Conservation (phyloP, 2,329 filamentous ascomycete species). For the Arthrobotrys pseudoclavata region DNA sequence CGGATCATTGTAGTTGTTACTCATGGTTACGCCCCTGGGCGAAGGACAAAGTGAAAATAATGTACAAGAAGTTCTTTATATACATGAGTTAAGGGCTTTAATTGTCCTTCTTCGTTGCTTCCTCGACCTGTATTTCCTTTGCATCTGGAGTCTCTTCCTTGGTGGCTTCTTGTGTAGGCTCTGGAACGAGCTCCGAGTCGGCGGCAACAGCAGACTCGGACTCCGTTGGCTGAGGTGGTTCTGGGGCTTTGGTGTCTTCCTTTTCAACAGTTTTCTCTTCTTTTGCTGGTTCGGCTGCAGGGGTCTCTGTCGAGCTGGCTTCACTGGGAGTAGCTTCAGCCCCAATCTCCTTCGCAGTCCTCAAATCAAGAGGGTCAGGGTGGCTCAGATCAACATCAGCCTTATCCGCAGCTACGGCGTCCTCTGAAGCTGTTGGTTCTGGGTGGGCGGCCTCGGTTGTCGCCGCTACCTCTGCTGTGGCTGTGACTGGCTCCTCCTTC, state of each 20-base stretch:
- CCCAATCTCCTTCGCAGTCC: slow-evolving; percentile 9
- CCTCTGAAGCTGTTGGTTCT: slow-evolving; percentile 41
- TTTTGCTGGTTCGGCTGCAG: background rate
- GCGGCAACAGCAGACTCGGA: slow-evolving; percentile 50
- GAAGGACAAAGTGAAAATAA: slow-evolving; percentile 32
- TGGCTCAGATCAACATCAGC: slow-evolving; percentile 21
- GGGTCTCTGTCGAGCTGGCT: slow-evolving; percentile 5
- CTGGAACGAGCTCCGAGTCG: slow-evolving; percentile 45
- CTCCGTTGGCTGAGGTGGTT: slow-evolving; percentile 47
- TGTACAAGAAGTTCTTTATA: slow-evolving; percentile 45
- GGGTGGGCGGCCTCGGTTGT: slow-evolving; percentile 5
- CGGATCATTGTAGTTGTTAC: slow-evolving; percentile 10
- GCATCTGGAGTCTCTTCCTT: slow-evolving; percentile 36
- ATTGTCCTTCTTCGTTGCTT: slow-evolving; percentile 49
- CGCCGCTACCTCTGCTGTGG: background rate
- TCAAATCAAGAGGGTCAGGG: slow-evolving; percentile 28
- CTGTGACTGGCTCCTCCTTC: background rate
- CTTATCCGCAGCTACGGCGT: slow-evolving; percentile 43
- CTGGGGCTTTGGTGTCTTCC: background rate
- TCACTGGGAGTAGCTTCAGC: slow-evolving; percentile 7
- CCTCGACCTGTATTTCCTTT: slow-evolving; percentile 57
- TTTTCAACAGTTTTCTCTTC: slow-evolving; percentile 2
- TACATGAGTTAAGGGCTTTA: slow-evolving; percentile 31
- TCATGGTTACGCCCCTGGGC: slow-evolving; percentile 5
- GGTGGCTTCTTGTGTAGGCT: slow-evolving; percentile 30